These are phyloP conservation scores for Saksenaea vasiformis DNA, from an alignment of 371 early-diverging fungal genomes.

Conservation along the genomic window DNA sequence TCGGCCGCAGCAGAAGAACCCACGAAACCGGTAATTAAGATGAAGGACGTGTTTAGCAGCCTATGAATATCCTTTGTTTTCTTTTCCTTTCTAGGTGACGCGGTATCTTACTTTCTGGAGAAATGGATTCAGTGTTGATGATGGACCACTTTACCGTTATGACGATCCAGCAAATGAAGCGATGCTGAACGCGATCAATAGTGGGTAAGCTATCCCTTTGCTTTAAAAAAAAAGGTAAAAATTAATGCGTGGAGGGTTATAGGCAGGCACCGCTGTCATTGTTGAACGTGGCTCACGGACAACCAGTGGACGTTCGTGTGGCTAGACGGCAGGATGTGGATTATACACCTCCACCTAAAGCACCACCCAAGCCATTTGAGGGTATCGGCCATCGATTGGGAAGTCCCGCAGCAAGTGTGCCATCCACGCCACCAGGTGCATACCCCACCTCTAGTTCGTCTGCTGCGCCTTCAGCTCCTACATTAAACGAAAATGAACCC, in stretches of 20 bases:
- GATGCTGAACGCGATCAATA: slow-evolving; percentile 81
- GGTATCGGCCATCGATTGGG: slow-evolving; percentile 90
- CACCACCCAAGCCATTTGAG: slow-evolving; percentile 77
- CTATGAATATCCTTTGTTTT: too few species aligned
- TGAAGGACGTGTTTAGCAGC: too few species aligned
- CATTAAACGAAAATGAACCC: slow-evolving; percentile 76
- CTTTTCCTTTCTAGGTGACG: slow-evolving; percentile 42
- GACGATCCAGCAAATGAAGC: slow-evolving; percentile 87
- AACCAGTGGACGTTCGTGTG: slow-evolving; percentile 91
- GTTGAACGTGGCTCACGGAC: slow-evolving; percentile 88
- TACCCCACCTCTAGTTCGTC: slow-evolving; percentile 35
- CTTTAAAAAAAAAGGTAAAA: background rate
- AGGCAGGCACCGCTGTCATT: slow-evolving; percentile 84
- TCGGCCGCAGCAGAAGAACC: slow-evolving; percentile 18
- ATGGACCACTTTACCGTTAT: slow-evolving; percentile 85
- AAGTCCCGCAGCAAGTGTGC: slow-evolving; percentile 42
- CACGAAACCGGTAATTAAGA: slow-evolving; percentile 38
- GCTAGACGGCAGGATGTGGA: slow-evolving; percentile 83
- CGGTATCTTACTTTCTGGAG: slow-evolving; percentile 92
- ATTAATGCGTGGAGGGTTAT: background rate
- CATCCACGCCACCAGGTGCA: slow-evolving; percentile 38
- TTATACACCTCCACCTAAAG: slow-evolving; percentile 82
- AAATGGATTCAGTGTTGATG: slow-evolving; percentile 94
- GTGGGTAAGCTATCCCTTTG: slow-evolving; percentile 62
- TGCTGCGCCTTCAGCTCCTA: slow-evolving; percentile 26